Evolutionary conservation across 371 early-diverging fungal species (phyloP).

Genomic region (Fennellomyces sp.): DNA sequence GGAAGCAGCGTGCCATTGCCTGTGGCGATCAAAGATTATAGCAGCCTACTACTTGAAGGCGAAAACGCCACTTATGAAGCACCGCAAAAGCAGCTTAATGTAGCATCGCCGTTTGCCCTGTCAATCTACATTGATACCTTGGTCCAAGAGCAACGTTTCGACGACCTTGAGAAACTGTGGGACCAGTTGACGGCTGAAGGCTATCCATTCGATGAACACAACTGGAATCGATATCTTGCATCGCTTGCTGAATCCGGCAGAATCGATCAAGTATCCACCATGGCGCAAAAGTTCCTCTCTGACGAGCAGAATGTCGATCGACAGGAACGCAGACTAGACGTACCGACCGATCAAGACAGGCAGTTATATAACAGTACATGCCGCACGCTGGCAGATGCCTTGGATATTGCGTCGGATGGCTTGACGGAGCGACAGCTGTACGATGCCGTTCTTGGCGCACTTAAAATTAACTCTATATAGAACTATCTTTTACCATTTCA

Average conservation of each 20-base stretch:
- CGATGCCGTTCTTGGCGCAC: neutral
- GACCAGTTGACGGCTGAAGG: conserved; percentile 10
- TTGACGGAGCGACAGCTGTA: neutral
- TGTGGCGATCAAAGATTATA: neutral
- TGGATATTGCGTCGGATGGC: conserved; percentile 14
- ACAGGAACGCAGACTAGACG: neutral
- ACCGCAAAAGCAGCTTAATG: neutral
- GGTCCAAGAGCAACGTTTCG: conserved; percentile 8
- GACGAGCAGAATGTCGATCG: neutral
- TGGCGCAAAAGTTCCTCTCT: conserved; percentile 10
- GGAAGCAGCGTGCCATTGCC: neutral
- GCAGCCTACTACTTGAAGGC: neutral
- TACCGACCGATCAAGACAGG: conserved; percentile 9
- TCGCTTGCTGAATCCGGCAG: conserved; percentile 11
- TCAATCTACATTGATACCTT: conserved; percentile 40
- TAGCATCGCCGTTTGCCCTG: conserved; percentile 32
- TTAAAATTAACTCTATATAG: neutral
- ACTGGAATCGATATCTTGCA: conserved; percentile 42
- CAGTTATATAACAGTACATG: conserved; percentile 27
- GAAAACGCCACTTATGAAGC: neutral
- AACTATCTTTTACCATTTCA: neutral
- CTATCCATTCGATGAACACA: conserved; percentile 44
- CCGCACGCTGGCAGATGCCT: conserved; percentile 16
- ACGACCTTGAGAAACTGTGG: conserved; percentile 36
- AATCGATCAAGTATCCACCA: conserved; percentile 19